These are phyloP conservation scores for Furcasterigmium sp. DNA, from an alignment of 2,329 filamentous ascomycete genomes.

Conservation along the genomic window DNA sequence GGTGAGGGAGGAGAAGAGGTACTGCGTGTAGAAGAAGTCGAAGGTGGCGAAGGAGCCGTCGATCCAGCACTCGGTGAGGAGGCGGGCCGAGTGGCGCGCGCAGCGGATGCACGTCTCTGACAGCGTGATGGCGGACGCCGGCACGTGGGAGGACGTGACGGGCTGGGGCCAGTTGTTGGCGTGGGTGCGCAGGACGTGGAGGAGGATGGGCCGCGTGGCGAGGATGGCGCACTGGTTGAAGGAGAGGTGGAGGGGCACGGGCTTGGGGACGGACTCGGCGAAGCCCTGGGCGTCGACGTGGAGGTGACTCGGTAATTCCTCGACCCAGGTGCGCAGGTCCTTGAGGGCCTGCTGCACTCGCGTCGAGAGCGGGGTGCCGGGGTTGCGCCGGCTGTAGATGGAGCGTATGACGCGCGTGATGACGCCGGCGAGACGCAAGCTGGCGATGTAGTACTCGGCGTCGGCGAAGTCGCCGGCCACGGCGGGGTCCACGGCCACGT, in stretches of 20 bases:
- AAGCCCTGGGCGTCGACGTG: constrained; percentile 17
- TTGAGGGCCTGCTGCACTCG: constrained; percentile 24
- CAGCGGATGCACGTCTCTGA: constrained; percentile 39
- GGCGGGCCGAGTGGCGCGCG: constrained; percentile 34
- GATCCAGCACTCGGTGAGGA: constrained; percentile 39
- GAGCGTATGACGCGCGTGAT: constrained; percentile 20
- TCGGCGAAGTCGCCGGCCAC: constrained; percentile 23
- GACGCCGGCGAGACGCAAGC: constrained; percentile 30
- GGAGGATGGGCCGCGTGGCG: constrained; percentile 26
- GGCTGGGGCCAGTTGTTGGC: constrained; percentile 16
- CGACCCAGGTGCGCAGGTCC: constrained; percentile 22
- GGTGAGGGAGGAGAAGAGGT: constrained; percentile 39
- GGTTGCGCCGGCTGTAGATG: constrained; percentile 23
- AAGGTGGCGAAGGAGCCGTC: constrained; percentile 40
- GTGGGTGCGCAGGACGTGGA: constrained; percentile 25
- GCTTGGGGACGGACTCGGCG: constrained; percentile 16
- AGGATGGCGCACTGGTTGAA: constrained; percentile 28
- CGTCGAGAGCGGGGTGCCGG: constrained; percentile 22
- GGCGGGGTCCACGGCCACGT: constrained; percentile 19
- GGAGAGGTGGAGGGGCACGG: constrained; percentile 24
- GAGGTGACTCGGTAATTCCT: constrained; percentile 22
- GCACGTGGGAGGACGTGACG: constrained; percentile 16
- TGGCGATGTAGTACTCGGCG: constrained; percentile 24
- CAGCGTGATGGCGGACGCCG: constrained; percentile 27
- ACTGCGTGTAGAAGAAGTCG: constrained; percentile 40